Evolutionary conservation across 176 grass and related monocot species (phyloP).

Genomic region (Tillandsia leiboldiana): DNA sequence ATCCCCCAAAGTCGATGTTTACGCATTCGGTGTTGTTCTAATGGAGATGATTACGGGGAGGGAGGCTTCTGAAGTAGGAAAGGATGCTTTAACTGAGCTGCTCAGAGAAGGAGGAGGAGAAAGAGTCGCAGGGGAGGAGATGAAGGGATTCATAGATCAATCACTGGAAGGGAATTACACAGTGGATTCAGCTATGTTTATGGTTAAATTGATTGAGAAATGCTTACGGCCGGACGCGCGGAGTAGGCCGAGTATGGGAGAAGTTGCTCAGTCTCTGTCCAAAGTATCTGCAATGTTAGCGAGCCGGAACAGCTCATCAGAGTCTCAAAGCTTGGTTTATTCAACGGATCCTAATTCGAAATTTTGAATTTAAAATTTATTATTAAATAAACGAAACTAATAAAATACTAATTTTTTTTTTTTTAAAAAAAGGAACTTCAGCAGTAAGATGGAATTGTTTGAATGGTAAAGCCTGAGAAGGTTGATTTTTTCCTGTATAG

Average conservation of each 20-base stretch:
- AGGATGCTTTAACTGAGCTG: background rate
- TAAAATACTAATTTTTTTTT: too few relatives aligned
- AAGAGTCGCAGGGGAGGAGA: conserved; percentile 8
- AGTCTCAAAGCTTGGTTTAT: conserved; percentile 23
- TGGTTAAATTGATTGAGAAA: conserved; percentile 43
- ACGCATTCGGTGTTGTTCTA: conserved; percentile 60
- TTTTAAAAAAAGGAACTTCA: background rate
- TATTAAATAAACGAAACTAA: too few relatives aligned
- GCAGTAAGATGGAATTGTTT: conserved; percentile 16
- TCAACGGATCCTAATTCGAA: too few relatives aligned
- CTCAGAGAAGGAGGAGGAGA: background rate
- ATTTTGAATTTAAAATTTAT: too few relatives aligned
- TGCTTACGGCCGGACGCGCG: conserved; percentile 28
- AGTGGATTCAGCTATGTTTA: conserved; percentile 21
- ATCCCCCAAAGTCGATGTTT: conserved; percentile 60
- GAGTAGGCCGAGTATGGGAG: conserved; percentile 36
- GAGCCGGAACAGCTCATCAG: conserved; percentile 18
- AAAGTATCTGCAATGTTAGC: conserved; percentile 30
- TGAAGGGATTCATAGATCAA: conserved; percentile 53
- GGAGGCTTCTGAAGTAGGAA: background rate
- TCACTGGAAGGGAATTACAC: conserved; percentile 35
- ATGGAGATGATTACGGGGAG: conserved; percentile 62
- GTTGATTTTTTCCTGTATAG: too few relatives aligned
- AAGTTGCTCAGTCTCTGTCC: conserved; percentile 38
- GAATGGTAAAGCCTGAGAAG: background rate